Evolutionary conservation across 2,329 filamentous ascomycete species (phyloP), one percentile per base, ranked within the genome.

Genomic region (Aphanocladium album): DNA sequence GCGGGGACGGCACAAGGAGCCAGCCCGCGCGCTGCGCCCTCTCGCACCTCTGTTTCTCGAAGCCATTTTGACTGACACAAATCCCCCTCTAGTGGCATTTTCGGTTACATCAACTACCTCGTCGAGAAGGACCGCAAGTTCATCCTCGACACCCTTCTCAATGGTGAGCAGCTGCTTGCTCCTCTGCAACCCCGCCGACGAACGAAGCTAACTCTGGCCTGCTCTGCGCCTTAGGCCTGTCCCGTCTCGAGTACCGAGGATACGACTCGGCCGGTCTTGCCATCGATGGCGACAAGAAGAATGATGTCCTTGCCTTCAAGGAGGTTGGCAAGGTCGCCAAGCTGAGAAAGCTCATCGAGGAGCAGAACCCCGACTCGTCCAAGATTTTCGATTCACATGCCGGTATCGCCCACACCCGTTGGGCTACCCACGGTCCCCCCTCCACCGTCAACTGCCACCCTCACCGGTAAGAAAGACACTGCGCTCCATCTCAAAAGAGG

Each of bases 301-400:
- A 96, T 72, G 91, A 98, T 80, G 92, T 98, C 67, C 86, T 91
- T 67, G 93, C 95, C 65, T 98, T 92, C 86, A 99, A 99, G 84
- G 95, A 98, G 82, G 95, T 99, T 65, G 95, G 95, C 83, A 99
- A 99, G 87, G 95, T 99, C 64, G 91, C 89, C 76, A 96, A 96
- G 81, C 84, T 99, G 75, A 96, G 90, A 85, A 82, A 93, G 80
- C 89, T 98, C 76, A 93, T 98, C 70, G 91, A 89, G 60, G 86
- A 90, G 75, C 83, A 86, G 74, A 85, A 91, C 72, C 84, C 92
- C 78, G 90, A 99, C 78, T 82, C 92, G 69, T 89, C 85, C 76
- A 96, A 96, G 84, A 84, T 92, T 73, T 98, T 97, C 76, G 95
- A 98, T 79, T 97, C 93, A 73, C 95, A 99, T 81, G 93, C 91